phyloP scores from a whole-genome alignment of 2,329 filamentous ascomycete species.

The Paecilomyces sp. region DNA sequence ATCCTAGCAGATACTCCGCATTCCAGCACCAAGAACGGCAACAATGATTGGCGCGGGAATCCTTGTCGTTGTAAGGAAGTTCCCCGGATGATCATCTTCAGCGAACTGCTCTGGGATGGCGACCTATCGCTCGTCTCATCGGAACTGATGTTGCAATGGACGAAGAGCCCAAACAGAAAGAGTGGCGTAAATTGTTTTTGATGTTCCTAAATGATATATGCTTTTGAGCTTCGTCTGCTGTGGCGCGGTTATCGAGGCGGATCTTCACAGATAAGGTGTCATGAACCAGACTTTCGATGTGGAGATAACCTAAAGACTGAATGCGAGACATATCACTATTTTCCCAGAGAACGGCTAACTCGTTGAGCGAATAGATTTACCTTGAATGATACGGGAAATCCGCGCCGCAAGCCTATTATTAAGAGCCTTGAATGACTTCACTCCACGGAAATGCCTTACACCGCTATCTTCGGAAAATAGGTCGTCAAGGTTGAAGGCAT shows the following conservation, averaged over 20 bases:
- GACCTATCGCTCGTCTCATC: neutral
- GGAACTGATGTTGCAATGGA: neutral
- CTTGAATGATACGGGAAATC: neutral
- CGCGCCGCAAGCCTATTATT: neutral
- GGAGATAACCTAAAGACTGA: neutral
- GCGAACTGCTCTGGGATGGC: neutral
- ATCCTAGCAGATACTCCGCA: neutral
- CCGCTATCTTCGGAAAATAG: neutral
- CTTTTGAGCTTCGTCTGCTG: too few species aligned
- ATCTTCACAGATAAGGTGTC: neutral
- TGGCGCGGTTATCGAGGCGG: neutral
- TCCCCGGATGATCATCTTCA: neutral
- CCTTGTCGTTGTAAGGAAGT: neutral
- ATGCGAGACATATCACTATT: neutral
- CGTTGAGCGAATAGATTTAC: neutral
- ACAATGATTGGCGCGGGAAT: neutral
- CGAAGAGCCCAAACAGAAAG: neutral
- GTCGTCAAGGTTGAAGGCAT: neutral
- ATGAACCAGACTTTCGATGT: neutral
- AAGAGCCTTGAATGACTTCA: neutral
- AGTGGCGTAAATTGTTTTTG: neutral
- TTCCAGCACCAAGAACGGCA: neutral
- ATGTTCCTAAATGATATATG: too few species aligned
- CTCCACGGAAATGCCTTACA: neutral
- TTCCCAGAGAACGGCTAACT: neutral